Conservation (phyloP, 1,284 basidiomycete species). For the Rhodotorula sp. region DNA sequence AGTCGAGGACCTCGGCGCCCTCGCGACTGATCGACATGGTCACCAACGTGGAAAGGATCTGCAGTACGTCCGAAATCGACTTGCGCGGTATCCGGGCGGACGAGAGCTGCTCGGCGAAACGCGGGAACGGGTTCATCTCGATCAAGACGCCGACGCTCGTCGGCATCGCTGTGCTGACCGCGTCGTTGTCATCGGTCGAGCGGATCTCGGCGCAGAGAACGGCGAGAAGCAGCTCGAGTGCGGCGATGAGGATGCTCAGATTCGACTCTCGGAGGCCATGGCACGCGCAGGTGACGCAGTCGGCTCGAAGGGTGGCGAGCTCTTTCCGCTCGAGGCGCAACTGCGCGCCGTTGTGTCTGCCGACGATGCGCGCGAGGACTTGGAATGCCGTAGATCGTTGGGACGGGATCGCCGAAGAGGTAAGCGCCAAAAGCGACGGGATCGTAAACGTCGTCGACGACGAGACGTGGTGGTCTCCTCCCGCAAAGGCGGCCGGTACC, state of each 20-base stretch:
- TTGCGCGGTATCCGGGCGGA: constrained; percentile 55
- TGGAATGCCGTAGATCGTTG: constrained; percentile 33
- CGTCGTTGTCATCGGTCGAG: not conserved
- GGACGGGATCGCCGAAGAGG: constrained; percentile 32
- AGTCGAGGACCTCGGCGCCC: constrained; percentile 2
- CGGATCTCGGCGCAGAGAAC: constrained; percentile 14
- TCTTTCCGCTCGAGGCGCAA: constrained; percentile 11
- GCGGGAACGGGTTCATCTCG: constrained; percentile 53
- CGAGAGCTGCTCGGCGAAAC: constrained; percentile 53
- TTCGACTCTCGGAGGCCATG: constrained; percentile 25
- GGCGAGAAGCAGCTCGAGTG: constrained; percentile 7
- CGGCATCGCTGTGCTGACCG: constrained; percentile 4
- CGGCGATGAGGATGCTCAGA: constrained; percentile 16
- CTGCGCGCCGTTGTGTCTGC: not conserved
- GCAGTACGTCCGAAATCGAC: constrained; percentile 61
- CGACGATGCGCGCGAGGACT: constrained; percentile 20
- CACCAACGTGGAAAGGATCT: constrained; percentile 58
- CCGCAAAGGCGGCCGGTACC: not conserved
- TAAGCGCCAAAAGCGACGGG: constrained; percentile 29
- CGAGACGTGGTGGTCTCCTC: constrained; percentile 30
- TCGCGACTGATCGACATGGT: constrained; percentile 57
- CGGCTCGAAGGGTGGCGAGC: constrained; percentile 6
- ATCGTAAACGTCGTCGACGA: constrained; percentile 28
- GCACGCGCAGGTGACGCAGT: constrained; percentile 7
- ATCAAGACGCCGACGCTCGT: constrained; percentile 15